Conservation (phyloP, 2,329 filamentous ascomycete genomes). For the Diplodia intermedia region DNA sequence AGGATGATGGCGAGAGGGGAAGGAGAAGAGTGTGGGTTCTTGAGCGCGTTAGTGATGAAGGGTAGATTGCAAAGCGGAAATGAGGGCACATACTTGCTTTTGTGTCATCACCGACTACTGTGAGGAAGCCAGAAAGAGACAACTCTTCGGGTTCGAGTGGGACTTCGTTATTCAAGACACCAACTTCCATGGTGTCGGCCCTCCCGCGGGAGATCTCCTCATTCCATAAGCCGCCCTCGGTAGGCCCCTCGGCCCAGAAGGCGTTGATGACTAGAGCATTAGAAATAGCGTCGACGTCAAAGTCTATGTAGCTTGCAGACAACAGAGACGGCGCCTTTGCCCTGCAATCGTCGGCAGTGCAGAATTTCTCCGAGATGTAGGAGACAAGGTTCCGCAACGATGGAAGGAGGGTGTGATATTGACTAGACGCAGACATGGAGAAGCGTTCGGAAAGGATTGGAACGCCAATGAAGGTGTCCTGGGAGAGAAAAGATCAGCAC, state of each 20-base stretch:
- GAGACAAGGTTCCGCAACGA: conserved; percentile 62
- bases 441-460: conserved; percentile 65
- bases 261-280: conserved; percentile 70
- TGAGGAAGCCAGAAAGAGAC: conserved; percentile 77
- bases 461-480: conserved; percentile 68
- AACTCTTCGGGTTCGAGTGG: conserved; percentile 75
- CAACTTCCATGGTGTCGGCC: conserved; percentile 75
- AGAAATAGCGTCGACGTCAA: conserved; percentile 76
- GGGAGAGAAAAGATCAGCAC: conserved; percentile 30
- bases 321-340: conserved; percentile 55
- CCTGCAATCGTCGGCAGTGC: conserved; percentile 59
- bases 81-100: conserved; percentile 62
- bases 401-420: conserved; percentile 73
- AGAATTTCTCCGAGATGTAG: conserved; percentile 62
- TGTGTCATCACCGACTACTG: conserved; percentile 76
- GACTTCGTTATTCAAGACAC: conserved; percentile 72
- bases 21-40: conserved; percentile 80
- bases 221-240: conserved; percentile 31
- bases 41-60: conserved; percentile 33
- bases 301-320: conserved; percentile 71
- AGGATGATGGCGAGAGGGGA: conserved; percentile 78
- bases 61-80: background rate
- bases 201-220: conserved; percentile 49
- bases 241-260: conserved; percentile 59
- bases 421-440: conserved; percentile 64